Evolutionary conservation across 2,329 filamentous ascomycete genomes (phyloP).

Genomic region (Pseudocercospora vitis): DNA sequence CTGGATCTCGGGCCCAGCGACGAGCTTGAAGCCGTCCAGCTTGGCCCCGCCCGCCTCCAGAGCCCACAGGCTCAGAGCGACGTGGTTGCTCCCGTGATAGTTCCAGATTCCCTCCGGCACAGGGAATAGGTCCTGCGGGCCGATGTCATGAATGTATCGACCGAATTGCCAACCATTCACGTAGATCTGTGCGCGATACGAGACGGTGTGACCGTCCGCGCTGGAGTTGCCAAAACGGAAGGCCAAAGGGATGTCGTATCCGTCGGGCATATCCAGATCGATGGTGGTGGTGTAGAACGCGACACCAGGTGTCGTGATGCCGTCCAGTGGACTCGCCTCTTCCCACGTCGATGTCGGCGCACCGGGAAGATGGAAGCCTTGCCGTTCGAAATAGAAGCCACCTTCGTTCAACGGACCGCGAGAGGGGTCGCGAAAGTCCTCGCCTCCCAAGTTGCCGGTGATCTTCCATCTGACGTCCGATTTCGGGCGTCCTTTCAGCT

Average conservation of each 20-base stretch:
- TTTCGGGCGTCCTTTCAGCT: conserved; percentile 50
- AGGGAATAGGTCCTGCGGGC: conserved; percentile 69
- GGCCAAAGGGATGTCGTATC: conserved; percentile 62
- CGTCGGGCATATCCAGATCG: conserved; percentile 54
- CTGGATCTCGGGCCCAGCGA: conserved; percentile 35
- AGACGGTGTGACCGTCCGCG: conserved; percentile 32
- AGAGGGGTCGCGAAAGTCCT: conserved; percentile 59
- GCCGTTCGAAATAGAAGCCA: conserved; percentile 61
- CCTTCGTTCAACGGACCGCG: conserved; percentile 68
- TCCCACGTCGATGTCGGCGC: conserved; percentile 52
- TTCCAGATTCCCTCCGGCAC: conserved; percentile 73
- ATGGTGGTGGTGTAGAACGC: conserved; percentile 60
- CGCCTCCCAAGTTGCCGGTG: conserved; percentile 67
- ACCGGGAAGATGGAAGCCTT: conserved; percentile 61
- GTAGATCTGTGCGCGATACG: conserved; percentile 65
- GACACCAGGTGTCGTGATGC: conserved; percentile 54
- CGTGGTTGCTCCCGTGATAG: conserved; percentile 67
- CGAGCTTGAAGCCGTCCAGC: conserved; percentile 46
- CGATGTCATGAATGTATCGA: conserved; percentile 69
- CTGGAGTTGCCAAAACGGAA: conserved; percentile 54
- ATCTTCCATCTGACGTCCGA: conserved; percentile 62
- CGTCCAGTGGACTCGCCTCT: conserved; percentile 42
- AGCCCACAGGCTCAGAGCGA: conserved; percentile 69
- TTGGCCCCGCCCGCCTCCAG: conserved; percentile 58
- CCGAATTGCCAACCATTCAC: conserved; percentile 77